phyloP scores from a whole-genome alignment of 1,284 basidiomycete species.

The Trichosporon sp. region DNA sequence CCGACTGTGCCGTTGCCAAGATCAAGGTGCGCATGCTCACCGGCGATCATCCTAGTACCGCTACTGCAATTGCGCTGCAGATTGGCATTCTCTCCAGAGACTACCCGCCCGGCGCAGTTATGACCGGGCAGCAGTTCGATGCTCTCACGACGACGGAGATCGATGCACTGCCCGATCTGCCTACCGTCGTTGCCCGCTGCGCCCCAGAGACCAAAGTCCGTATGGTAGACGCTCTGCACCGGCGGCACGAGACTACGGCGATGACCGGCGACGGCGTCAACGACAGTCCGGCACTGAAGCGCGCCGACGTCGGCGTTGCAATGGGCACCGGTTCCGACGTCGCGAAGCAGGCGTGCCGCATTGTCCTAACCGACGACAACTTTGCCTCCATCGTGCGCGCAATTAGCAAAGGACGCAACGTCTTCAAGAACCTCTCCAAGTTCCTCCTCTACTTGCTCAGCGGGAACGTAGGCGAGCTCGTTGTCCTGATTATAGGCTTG shows the following conservation, averaged over 20 bases:
- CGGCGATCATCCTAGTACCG: slow-evolving; percentile 59
- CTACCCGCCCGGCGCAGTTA: slow-evolving; percentile 56
- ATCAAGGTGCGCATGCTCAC: slow-evolving; percentile 71
- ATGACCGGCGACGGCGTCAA: slow-evolving; percentile 64
- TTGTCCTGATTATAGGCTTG: slow-evolving; percentile 66
- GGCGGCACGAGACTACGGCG: slow-evolving; percentile 56
- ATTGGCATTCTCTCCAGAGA: slow-evolving; percentile 62
- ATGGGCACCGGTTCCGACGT: slow-evolving; percentile 74
- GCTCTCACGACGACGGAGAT: slow-evolving; percentile 66
- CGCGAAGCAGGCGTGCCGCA: slow-evolving; percentile 64
- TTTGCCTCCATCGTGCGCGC: slow-evolving; percentile 71
- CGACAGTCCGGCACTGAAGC: slow-evolving; percentile 63
- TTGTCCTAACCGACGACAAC: slow-evolving; percentile 72
- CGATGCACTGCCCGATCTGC: slow-evolving; percentile 61
- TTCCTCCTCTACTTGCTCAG: slow-evolving; percentile 61
- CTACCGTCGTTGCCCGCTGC: slow-evolving; percentile 65
- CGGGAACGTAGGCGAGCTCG: slow-evolving; percentile 66
- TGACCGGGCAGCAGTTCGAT: slow-evolving; percentile 67
- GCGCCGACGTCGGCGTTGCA: slow-evolving; percentile 67
- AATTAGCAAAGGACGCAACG: slow-evolving; percentile 66
- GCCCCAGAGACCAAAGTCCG: slow-evolving; percentile 62
- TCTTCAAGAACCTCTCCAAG: slow-evolving; percentile 59
- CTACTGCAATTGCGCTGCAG: slow-evolving; percentile 59
- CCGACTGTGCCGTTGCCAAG: slow-evolving; percentile 66
- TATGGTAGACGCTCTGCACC: slow-evolving; percentile 65